Conservation (phyloP, 1,139 yeast species). For the Meyerozyma sp. region DNA sequence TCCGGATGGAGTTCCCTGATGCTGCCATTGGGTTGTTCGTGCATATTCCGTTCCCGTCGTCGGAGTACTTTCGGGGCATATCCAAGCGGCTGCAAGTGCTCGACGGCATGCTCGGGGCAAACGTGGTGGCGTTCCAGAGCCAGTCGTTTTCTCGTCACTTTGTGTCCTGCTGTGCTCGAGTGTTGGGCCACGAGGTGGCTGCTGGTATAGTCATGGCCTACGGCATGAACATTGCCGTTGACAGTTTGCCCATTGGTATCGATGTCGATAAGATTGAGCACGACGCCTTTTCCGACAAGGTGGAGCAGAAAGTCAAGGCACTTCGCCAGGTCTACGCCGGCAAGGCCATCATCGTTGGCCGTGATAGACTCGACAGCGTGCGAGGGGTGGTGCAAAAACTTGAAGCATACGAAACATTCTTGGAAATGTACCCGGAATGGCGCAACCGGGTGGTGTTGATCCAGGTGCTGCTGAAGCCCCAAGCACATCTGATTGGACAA, state of each 20-base stretch:
- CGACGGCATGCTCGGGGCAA: slow-evolving; percentile 90
- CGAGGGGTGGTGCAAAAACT: slow-evolving; percentile 80
- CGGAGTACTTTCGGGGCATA: slow-evolving; percentile 88
- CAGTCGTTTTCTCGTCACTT: slow-evolving; percentile 86
- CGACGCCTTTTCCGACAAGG: slow-evolving; percentile 41
- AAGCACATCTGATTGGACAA: slow-evolving; percentile 31
- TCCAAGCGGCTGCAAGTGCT: slow-evolving; percentile 76
- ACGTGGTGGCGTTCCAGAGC: slow-evolving; percentile 80
- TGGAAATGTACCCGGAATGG: slow-evolving; percentile 91
- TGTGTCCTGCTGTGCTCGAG: slow-evolving; percentile 79
- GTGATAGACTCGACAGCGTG: slow-evolving; percentile 76
- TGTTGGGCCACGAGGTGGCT: slow-evolving; percentile 66
- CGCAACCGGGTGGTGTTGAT: slow-evolving; percentile 79
- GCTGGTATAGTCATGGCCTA: slow-evolving; percentile 61
- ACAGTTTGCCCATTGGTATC: slow-evolving; percentile 81
- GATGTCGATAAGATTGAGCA: slow-evolving; percentile 61
- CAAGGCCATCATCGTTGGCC: slow-evolving; percentile 74
- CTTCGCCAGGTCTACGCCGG: slow-evolving; percentile 66
- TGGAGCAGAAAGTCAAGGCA: slow-evolving; percentile 37
- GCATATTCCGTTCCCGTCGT: slow-evolving; percentile 91
- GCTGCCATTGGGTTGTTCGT: slow-evolving; percentile 79
- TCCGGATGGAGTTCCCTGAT: slow-evolving; percentile 76
- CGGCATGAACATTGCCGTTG: slow-evolving; percentile 70
- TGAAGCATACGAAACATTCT: slow-evolving; percentile 75
- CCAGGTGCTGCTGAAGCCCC: slow-evolving; percentile 86